Evolutionary conservation across 495 filamentous ascomycete species (phyloP).

Genomic region (Bathelium albidoporum): DNA sequence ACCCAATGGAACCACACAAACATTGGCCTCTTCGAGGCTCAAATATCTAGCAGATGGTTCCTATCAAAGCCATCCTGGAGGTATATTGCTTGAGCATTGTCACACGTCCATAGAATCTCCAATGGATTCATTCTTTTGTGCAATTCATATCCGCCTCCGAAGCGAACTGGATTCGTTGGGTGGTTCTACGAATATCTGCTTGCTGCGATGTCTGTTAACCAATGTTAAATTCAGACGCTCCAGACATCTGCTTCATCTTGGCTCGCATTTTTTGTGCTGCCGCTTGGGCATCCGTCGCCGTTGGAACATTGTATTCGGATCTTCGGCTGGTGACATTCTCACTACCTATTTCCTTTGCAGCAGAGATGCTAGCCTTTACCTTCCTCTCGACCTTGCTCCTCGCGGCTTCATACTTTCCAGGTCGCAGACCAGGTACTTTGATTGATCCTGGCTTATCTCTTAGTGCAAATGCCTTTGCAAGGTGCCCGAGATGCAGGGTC

Average conservation of each 20-base stretch:
- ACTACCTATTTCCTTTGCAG: conserved; percentile 26
- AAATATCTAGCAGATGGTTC: too few relatives aligned
- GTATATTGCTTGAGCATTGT: too few relatives aligned
- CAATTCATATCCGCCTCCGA: too few relatives aligned
- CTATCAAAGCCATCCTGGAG: too few relatives aligned
- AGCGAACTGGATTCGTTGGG: too few relatives aligned
- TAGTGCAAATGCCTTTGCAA: conserved; percentile 85
- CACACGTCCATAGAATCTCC: too few relatives aligned
- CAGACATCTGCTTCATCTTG: conserved; percentile 72
- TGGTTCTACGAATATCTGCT: too few relatives aligned
- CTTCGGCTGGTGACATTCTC: conserved; percentile 23
- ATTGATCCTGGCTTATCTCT: conserved; percentile 83
- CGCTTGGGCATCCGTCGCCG: conserved; percentile 43
- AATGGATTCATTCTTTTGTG: too few relatives aligned
- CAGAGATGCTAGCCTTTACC: conserved; percentile 29
- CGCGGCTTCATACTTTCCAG: conserved; percentile 22
- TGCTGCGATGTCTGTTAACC: conserved; percentile 52
- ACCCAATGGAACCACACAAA: not conserved
- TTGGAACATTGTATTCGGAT: conserved; percentile 33
- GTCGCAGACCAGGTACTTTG: conserved; percentile 52
- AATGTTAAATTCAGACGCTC: conserved; percentile 79
- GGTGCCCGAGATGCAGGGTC: conserved; percentile 78
- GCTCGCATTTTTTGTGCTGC: conserved; percentile 64
- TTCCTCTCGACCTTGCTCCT: conserved; percentile 37
- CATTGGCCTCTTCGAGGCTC: too few relatives aligned